These are phyloP conservation scores for Erigeron canadensis DNA, from an alignment of 129 eudicot genomes.

Conservation along the genomic window DNA sequence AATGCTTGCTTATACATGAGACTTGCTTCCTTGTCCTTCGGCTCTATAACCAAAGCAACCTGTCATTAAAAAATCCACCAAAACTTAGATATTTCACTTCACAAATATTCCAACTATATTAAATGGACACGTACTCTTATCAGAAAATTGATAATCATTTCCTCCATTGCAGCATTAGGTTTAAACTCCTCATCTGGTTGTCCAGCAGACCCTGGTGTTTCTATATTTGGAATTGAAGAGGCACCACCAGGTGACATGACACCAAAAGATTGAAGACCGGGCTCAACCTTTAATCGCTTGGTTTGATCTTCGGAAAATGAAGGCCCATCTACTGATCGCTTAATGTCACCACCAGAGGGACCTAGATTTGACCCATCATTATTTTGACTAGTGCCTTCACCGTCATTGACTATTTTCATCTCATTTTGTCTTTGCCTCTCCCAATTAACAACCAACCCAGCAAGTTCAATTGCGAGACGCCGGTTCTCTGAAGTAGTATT, in stretches of 20 bases:
- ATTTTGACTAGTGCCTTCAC: slow-evolving; percentile 54
- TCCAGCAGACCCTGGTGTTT: slow-evolving; percentile 84
- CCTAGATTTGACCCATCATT: slow-evolving; percentile 52
- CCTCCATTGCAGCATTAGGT: slow-evolving; percentile 99
- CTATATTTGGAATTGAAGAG: slow-evolving; percentile 81
- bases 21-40: slow-evolving; percentile 94
- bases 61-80: slow-evolving; percentile 22
- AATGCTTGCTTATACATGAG: slow-evolving; percentile 94
- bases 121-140: slow-evolving; percentile 59
- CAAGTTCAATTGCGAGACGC: slow-evolving; percentile 98
- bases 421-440: slow-evolving; percentile 96
- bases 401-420: slow-evolving; percentile 53
- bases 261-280: slow-evolving; percentile 82
- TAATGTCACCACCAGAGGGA: slow-evolving; percentile 51
- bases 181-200: slow-evolving; percentile 97
- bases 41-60: slow-evolving; percentile 99
- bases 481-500: slow-evolving; percentile 93
- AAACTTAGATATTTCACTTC: background rate
- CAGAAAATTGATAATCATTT: slow-evolving; percentile 96
- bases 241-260: slow-evolving; percentile 98
- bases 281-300: slow-evolving; percentile 86
- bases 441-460: slow-evolving; percentile 98
- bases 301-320: slow-evolving; percentile 73
- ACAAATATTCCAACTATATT: slow-evolving; percentile 8
- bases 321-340: slow-evolving; percentile 62